Evolutionary conservation across 805 yeast species (phyloP), one percentile per base, ranked within the genome.

Genomic region (Helenozyma rhizophorensis): DNA sequence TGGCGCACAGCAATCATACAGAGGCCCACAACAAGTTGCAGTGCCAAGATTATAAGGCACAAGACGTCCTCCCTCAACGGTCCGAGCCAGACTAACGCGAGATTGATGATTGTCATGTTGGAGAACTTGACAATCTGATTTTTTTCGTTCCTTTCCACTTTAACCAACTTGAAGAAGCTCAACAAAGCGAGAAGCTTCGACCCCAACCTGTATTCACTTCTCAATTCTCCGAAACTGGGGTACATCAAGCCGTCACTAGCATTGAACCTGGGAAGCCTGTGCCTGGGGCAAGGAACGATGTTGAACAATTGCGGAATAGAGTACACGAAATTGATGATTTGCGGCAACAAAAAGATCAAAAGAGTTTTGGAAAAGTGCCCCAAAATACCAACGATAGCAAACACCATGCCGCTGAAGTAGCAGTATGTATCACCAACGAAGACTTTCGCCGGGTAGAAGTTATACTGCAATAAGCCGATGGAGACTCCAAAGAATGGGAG

Each of bases 381-480:
- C 37, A 86, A 70, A 22, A 93, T 93, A 1, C 97, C 97, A 19
- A 86, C 96, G 17, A 89, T 93, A 0, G 97, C 98, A 59, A 93
- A 88, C 1, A 93, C 95, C 98, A 93, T 93, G 3, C 99, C 99
- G 16, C 96, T 87, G 58, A 93, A 89, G 60, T 93, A 93, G 62
- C 99, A 93, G 66, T 83, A 93, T 1, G 98, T 90, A 55, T 93
- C 99, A 19, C 99, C 99, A 6, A 93, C 99, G 62, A 93, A 93
- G 1, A 87, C 97, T 36, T 63, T 63, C 0, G 98, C 87, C 1
- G 98, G 98, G 65, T 70, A 93, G 82, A 89, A 83, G 55, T 93
- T 93, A 65, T 70, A 81, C 46, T 74, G 76, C 47, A 84, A 73
- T 34, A 93, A 62, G 0, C 84, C 95, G 1, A 80, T 40, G 0